phyloP scores from a whole-genome alignment of 257 asterid genomes.

The Schizonepeta tenuifolia region DNA sequence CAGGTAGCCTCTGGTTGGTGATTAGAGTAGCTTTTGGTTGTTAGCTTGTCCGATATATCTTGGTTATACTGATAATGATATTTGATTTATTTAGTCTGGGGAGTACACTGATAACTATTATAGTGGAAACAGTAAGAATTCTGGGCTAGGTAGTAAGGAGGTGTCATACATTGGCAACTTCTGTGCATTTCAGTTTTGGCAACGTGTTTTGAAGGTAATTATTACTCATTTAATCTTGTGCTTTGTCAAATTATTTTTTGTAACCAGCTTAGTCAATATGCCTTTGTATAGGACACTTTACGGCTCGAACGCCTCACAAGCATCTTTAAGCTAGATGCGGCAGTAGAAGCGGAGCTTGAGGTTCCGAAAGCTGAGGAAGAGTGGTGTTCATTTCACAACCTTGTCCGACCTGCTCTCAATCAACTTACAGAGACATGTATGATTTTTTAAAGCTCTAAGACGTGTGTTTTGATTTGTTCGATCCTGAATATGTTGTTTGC shows the following conservation, averaged over 20 bases:
- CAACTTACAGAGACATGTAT: conserved; percentile 81
- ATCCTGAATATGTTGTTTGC: conserved; percentile 44
- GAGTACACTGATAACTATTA: conserved; percentile 60
- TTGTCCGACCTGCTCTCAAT: conserved; percentile 75
- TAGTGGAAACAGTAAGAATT: conserved; percentile 47
- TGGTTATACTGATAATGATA: conserved; percentile 36
- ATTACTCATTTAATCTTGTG: conserved; percentile 17
- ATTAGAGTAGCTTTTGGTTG: conserved; percentile 12
- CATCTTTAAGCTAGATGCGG: conserved; percentile 48
- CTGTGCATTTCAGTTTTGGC: conserved; percentile 90
- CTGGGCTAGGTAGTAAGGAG: conserved; percentile 82
- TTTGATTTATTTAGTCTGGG: conserved; percentile 46
- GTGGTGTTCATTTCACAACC: conserved; percentile 89
- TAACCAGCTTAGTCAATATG: conserved; percentile 23
- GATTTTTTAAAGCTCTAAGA: conserved; percentile 31
- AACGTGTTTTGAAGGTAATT: conserved; percentile 74
- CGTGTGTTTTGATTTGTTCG: conserved; percentile 21
- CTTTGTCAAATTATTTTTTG: conserved; percentile 22
- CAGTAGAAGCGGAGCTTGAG: conserved; percentile 36
- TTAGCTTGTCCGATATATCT: conserved; percentile 20
- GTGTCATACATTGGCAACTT: conserved; percentile 62
- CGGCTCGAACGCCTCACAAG: conserved; percentile 63
- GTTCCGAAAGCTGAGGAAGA: conserved; percentile 69
- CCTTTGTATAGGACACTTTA: conserved; percentile 61
- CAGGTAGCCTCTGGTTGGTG: conserved; percentile 53